Conservation (phyloP, 2,329 filamentous ascomycete genomes). For the Rhynchosporium agropyri region DNA sequence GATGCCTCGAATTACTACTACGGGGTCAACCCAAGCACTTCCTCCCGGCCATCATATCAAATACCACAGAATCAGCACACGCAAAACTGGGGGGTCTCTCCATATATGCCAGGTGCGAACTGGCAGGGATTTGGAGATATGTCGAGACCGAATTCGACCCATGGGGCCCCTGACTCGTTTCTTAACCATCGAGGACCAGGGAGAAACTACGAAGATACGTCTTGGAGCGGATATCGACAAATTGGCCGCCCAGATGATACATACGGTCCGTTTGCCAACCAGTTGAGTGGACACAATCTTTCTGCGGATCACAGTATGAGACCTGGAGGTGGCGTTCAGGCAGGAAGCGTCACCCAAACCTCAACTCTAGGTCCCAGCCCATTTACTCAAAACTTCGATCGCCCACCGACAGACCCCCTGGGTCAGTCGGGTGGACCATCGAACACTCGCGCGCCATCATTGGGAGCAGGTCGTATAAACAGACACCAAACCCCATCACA, state of each 20-base stretch:
- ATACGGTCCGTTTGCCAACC: conserved; percentile 10
- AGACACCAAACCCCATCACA: conserved; percentile 2
- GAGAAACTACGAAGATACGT: conserved; percentile 23
- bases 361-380: conserved; percentile 14
- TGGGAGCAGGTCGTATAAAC: conserved; percentile 7
- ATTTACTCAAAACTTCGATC: neutral
- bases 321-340: neutral
- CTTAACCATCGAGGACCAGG: neutral
- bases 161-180: neutral
- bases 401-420: neutral
- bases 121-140: conserved; percentile 28
- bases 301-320: conserved; percentile 7
- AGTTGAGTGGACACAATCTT: conserved; percentile 11
- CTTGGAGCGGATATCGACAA: conserved; percentile 26
- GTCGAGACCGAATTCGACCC: conserved; percentile 3
- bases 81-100: conserved; percentile 22
- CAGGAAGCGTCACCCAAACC: conserved; percentile 6
- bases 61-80: conserved; percentile 9
- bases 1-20: conserved; percentile 25
- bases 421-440: neutral
- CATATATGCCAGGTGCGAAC: conserved; percentile 18
- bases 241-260: conserved; percentile 18
- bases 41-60: conserved; percentile 21
- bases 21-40: conserved; percentile 6
- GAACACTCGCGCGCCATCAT: neutral